Conservation (phyloP, 192 early-diverging fungal genomes). For the Mortierella hygrophila region DNA sequence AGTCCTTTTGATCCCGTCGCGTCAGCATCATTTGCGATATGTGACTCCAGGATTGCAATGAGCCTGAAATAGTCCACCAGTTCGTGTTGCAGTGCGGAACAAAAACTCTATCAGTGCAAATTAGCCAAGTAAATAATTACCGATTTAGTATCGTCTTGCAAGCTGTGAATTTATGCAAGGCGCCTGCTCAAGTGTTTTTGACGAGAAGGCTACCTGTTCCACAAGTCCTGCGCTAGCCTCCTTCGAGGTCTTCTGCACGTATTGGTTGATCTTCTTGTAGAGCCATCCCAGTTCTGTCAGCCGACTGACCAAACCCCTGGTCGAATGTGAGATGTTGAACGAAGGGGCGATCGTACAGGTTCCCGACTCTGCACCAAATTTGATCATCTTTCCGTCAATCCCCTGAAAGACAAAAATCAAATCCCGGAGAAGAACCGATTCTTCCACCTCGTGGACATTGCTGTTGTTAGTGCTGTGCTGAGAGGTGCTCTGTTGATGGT, state of each 20-base stretch:
- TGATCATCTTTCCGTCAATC: constrained; percentile 88
- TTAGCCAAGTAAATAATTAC: constrained; percentile 6
- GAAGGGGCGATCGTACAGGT: constrained; percentile 69
- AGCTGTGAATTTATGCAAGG: neutral
- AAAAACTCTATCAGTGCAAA: constrained; percentile 74
- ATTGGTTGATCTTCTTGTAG: constrained; percentile 73
- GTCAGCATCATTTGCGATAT: constrained; percentile 68
- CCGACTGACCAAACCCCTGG: constrained; percentile 71
- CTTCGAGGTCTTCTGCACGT: constrained; percentile 61
- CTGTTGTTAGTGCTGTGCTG: neutral
- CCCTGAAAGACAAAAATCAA: constrained; percentile 95
- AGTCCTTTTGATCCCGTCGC: constrained; percentile 68
- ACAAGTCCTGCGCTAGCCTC: constrained; percentile 49
- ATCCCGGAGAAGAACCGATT: constrained; percentile 81
- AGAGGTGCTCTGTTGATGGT: neutral
- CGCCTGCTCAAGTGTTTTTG: neutral
- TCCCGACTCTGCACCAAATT: constrained; percentile 65
- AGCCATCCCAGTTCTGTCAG: constrained; percentile 87
- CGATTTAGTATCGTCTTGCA: neutral
- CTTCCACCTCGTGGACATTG: constrained; percentile 56
- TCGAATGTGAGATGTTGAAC: constrained; percentile 69
- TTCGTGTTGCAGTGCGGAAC: constrained; percentile 83
- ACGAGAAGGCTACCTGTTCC: constrained; percentile 18
- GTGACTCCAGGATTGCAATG: constrained; percentile 87
- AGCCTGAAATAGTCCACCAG: constrained; percentile 87